Evolutionary conservation across 2,329 filamentous ascomycete species (phyloP).

Genomic region (Fusarium sp.): DNA sequence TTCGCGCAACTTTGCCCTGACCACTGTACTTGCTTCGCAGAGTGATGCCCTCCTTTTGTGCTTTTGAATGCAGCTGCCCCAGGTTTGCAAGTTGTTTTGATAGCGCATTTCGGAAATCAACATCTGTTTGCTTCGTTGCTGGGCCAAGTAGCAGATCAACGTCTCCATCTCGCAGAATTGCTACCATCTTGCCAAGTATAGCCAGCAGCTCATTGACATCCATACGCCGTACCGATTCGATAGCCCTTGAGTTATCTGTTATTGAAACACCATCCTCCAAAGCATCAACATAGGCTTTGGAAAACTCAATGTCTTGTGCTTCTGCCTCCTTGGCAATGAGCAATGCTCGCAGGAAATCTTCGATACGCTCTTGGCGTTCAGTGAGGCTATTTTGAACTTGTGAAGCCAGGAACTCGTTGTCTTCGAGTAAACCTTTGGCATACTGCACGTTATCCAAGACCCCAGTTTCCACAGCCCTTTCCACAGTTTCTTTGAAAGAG

Average conservation of each 20-base stretch:
- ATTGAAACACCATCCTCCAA: conserved; percentile 66
- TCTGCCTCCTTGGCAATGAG: conserved; percentile 57
- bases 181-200: conserved; percentile 45
- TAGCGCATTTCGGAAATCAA: conserved; percentile 51
- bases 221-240: conserved; percentile 70
- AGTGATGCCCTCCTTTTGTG: conserved; percentile 58
- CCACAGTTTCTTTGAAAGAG: conserved; percentile 72
- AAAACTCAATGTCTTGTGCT: conserved; percentile 56
- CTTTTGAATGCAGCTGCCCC: conserved; percentile 57
- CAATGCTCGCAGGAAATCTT: conserved; percentile 61
- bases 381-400: conserved; percentile 51
- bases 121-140: conserved; percentile 48
- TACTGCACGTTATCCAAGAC: conserved; percentile 57
- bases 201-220: conserved; percentile 48
- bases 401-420: conserved; percentile 65
- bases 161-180: conserved; percentile 53
- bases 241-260: conserved; percentile 64
- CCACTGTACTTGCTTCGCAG: conserved; percentile 81
- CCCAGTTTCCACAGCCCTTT: conserved; percentile 58
- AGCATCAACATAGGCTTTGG: conserved; percentile 69
- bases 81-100: conserved; percentile 59
- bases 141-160: conserved; percentile 49
- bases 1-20: conserved; percentile 75
- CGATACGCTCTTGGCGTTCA: conserved; percentile 53
- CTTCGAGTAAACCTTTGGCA: conserved; percentile 64